Evolutionary conservation across 192 early-diverging fungal species (phyloP).

Genomic region (Dispira parvispora): DNA sequence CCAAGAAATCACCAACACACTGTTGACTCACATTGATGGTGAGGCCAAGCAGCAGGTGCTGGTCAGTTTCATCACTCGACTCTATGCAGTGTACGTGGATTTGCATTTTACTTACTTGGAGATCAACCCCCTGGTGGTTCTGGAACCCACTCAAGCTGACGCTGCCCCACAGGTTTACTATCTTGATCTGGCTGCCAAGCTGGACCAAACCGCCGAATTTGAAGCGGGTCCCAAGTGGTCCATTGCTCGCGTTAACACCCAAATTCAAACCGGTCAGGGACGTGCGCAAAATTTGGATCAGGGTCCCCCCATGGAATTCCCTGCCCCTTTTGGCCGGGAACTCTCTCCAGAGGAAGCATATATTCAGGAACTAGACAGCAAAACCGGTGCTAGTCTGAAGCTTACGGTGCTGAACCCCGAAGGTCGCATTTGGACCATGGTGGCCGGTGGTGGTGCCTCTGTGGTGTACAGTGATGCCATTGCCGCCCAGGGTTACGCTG

Average conservation of each 20-base stretch:
- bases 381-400: slow-evolving; percentile 97
- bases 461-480: slow-evolving; percentile 98
- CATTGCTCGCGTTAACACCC: slow-evolving; percentile 49
- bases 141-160: slow-evolving; percentile 38
- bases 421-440: slow-evolving; percentile 99
- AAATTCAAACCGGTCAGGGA: slow-evolving; percentile 20
- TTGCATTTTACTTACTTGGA: slow-evolving; percentile 98
- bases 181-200: slow-evolving; percentile 92
- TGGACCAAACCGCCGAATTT: slow-evolving; percentile 97
- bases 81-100: slow-evolving; percentile 91
- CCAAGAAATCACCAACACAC: slow-evolving; percentile 39
- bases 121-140: slow-evolving; percentile 97
- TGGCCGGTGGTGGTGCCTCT: slow-evolving; percentile 96
- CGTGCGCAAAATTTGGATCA: slow-evolving; percentile 30
- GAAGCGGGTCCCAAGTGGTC: slow-evolving; percentile 95
- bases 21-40: slow-evolving; percentile 53
- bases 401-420: slow-evolving; percentile 90
- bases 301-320: slow-evolving; percentile 88
- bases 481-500: slow-evolving; percentile 84
- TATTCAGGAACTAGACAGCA: slow-evolving; percentile 92
- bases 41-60: slow-evolving; percentile 42
- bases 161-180: slow-evolving; percentile 61
- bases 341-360: slow-evolving; percentile 94
- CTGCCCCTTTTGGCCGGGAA: slow-evolving; percentile 95
- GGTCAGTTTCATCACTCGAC: slow-evolving; percentile 78